These are phyloP conservation scores for Trichoderma oligosporum DNA, from an alignment of 2,329 filamentous ascomycete genomes.

Conservation along the genomic window DNA sequence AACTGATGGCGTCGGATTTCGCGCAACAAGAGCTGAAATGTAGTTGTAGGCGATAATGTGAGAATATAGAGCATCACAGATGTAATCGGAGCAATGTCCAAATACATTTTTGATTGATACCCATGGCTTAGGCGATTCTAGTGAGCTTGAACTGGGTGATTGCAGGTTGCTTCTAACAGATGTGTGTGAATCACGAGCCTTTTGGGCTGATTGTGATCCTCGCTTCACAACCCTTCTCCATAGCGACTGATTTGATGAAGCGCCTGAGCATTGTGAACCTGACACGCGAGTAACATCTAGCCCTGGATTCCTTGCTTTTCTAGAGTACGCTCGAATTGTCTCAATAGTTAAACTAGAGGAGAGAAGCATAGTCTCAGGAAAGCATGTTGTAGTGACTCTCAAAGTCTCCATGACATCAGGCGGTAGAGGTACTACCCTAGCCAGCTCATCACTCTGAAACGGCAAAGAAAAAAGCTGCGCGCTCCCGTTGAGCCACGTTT, in stretches of 20 bases:
- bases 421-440: slow-evolving; percentile 46
- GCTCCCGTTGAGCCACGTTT: slow-evolving; percentile 36
- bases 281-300: slow-evolving; percentile 26
- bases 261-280: slow-evolving; percentile 20
- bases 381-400: slow-evolving; percentile 51
- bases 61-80: slow-evolving; percentile 57
- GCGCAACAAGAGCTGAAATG: slow-evolving; percentile 37
- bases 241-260: slow-evolving; percentile 29
- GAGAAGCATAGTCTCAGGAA: slow-evolving; percentile 57
- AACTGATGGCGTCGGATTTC: slow-evolving; percentile 22
- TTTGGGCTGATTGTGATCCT: slow-evolving; percentile 4
- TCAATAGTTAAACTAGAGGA: slow-evolving; percentile 54
- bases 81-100: slow-evolving; percentile 48
- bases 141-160: slow-evolving; percentile 20
- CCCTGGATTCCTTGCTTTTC: slow-evolving; percentile 46
- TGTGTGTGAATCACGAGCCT: slow-evolving; percentile 1
- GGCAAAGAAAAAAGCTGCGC: slow-evolving; percentile 30
- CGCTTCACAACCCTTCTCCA: slow-evolving; percentile 36
- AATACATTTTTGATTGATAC: slow-evolving; percentile 50
- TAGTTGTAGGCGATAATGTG: slow-evolving; percentile 60
- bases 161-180: slow-evolving; percentile 16
- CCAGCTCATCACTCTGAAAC: slow-evolving; percentile 34
- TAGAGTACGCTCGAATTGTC: slow-evolving; percentile 54
- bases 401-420: slow-evolving; percentile 53
- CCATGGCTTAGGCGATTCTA: slow-evolving; percentile 38